A percentile compares a stretch with the other conserved stretches of the same genome.
These are phyloP conservation scores for Cochlearia excelsa DNA, from an alignment of 345 rosid genomes.

Conservation along the genomic window DNA sequence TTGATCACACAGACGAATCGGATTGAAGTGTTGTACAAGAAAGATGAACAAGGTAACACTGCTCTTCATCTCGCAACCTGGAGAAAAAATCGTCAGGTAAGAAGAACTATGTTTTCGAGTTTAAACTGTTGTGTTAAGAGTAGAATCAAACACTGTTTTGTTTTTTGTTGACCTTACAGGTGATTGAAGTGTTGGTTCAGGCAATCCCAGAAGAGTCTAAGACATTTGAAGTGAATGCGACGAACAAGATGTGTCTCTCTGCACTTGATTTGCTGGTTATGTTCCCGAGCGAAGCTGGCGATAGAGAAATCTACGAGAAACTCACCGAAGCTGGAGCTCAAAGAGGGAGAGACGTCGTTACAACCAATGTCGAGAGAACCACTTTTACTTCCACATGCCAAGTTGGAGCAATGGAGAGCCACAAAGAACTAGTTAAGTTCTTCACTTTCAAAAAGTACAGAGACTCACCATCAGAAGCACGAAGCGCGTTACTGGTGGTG, in stretches of 20 bases:
- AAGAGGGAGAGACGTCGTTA: constrained; percentile 29
- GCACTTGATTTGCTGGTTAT: constrained; percentile 47
- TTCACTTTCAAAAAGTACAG: constrained; percentile 56
- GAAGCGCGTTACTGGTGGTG: constrained; percentile 44
- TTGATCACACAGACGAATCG: constrained; percentile 36
- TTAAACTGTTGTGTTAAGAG: neutral
- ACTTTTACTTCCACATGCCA: constrained; percentile 27
- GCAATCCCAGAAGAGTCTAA: constrained; percentile 20
- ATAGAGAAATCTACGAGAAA: constrained; percentile 48
- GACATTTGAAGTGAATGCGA: constrained; percentile 42
- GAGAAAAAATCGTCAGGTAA: constrained; percentile 44
- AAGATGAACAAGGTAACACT: constrained; percentile 45
- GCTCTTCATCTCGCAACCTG: constrained; percentile 45
- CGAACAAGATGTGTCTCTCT: constrained; percentile 45
- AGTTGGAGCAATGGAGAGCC: constrained; percentile 5
- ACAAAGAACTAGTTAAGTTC: constrained; percentile 40
- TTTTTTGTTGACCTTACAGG: constrained; percentile 29
- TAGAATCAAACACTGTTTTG: neutral
- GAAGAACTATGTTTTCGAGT: neutral
- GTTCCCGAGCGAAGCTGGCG: constrained; percentile 58
- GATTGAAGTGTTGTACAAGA: constrained; percentile 33
- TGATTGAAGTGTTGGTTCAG: constrained; percentile 45
- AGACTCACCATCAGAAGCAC: constrained; percentile 58
- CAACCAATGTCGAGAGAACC: constrained; percentile 20
- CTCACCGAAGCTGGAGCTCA: constrained; percentile 43